Base-by-base conservation (phyloP, 345 rosid genomes). In the Aurinia saxatilis region DNA sequence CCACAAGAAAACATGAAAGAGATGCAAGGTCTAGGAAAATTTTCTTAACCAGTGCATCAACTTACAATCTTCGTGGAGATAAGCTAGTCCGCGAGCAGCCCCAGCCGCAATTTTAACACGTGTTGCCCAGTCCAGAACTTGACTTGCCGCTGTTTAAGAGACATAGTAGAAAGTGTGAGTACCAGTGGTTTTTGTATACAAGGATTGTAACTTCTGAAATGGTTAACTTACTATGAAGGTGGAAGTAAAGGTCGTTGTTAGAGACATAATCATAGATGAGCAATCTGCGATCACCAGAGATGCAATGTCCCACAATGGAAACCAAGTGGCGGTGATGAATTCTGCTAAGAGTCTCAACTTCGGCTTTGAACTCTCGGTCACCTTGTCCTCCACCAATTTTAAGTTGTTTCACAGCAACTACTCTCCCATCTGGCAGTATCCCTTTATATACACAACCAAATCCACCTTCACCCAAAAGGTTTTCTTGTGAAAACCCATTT, bases 21-120 rank as follows among this genome's bases (percentile, higher is more conserved):
- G 33, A 60, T 45, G 15, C 15, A 35, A 29, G 15, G 10, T 41
- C 30, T 27, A 37, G 17, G 4, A 34, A 11, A 46, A 21, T 13
- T 46, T 19, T n/a, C n/a, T n/a, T n/a, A 31, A 10, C 40, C 52
- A 31, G 34, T 41, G 46, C 7, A 45, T 19, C 18, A 63, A 69
- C 91, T 84, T 78, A 89, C 98, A 92, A 71, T 87, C 97, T 73
- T 92, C 97, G 78, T 92, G 97, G 63, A 92, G 98, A 79, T 92
- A 92, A 78, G 95, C 91, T 48, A 89, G 72, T 58, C 98, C 98
- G 61, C 97, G 98, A 79, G 97, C 93, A 5, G 98, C 97, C 10
- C 98, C 98, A 53, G 77, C 82, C 37, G 97, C 98, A 49, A 92
- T 75, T 78, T 74, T 92, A 23, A 89, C 78, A 47, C 98, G 97